A percentile compares a stretch with the other conserved stretches of the same genome.
Conservation (phyloP, 495 filamentous ascomycete species). For the Xylaria cubensis region DNA sequence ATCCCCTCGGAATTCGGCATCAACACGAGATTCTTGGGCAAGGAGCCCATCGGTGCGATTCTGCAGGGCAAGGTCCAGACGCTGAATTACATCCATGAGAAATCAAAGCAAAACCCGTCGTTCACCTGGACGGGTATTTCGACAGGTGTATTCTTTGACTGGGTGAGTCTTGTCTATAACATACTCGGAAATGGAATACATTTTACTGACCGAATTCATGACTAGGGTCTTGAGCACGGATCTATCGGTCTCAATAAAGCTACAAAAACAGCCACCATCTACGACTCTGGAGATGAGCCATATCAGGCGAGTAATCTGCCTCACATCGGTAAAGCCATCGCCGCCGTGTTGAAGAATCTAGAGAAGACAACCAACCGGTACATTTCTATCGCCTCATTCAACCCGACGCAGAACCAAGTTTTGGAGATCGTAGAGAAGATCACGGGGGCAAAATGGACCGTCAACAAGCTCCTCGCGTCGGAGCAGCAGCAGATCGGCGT, state of each 20-base stretch:
- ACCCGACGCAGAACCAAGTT: slow-evolving; percentile 62
- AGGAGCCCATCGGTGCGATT: slow-evolving; percentile 48
- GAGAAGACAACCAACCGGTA: slow-evolving; percentile 61
- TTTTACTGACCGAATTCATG: neutral
- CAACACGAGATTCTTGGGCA: slow-evolving; percentile 48
- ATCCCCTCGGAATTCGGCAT: slow-evolving; percentile 70
- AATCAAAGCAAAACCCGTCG: slow-evolving; percentile 41
- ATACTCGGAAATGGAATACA: neutral
- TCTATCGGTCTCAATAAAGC: slow-evolving; percentile 51
- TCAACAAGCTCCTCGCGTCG: slow-evolving; percentile 45
- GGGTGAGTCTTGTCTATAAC: slow-evolving; percentile 40
- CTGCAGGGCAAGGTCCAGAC: slow-evolving; percentile 56
- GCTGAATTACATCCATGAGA: slow-evolving; percentile 56
- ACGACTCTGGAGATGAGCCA: slow-evolving; percentile 60
- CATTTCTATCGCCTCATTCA: slow-evolving; percentile 57
- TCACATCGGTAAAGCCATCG: slow-evolving; percentile 57
- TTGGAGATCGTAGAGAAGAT: slow-evolving; percentile 56
- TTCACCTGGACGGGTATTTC: slow-evolving; percentile 61
- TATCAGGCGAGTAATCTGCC: slow-evolving; percentile 56
- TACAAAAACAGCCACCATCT: slow-evolving; percentile 52
- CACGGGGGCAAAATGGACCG: slow-evolving; percentile 49
- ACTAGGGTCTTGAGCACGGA: slow-evolving; percentile 47
- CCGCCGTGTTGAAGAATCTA: slow-evolving; percentile 55
- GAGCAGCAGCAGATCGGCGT: slow-evolving; percentile 53
- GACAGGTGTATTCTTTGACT: slow-evolving; percentile 60